These are phyloP conservation scores for Botrytis medusae DNA, from an alignment of 2,329 filamentous ascomycete species.

Conservation along the genomic window DNA sequence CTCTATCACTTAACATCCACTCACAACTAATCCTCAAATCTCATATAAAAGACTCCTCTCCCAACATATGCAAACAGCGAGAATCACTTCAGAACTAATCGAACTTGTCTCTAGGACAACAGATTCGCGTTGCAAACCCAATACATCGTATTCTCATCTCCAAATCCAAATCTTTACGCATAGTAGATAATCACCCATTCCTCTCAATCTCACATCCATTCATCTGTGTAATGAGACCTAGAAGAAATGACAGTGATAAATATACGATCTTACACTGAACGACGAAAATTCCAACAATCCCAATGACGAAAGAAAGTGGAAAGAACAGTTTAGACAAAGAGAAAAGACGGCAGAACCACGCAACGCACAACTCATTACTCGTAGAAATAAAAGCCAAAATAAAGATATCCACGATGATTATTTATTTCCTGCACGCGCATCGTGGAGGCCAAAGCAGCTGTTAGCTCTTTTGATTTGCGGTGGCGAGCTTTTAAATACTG, in stretches of 20 bases:
- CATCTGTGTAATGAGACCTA: rapidly evolving
- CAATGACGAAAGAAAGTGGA: background rate
- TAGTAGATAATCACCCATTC: background rate
- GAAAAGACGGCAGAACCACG: background rate
- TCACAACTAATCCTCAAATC: background rate
- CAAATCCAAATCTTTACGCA: background rate
- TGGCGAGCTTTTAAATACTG: background rate
- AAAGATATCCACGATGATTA: background rate
- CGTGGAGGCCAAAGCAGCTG: too few relatives aligned
- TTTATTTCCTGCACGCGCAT: too few relatives aligned
- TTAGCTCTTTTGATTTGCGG: background rate
- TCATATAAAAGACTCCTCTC: background rate
- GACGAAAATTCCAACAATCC: too few relatives aligned
- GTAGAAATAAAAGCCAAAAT: background rate
- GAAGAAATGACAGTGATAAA: background rate
- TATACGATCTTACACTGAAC: rapidly evolving
- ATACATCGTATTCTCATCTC: too few relatives aligned
- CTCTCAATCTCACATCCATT: background rate
- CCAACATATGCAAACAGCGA: background rate
- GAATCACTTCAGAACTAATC: background rate
- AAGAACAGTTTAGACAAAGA: too few relatives aligned
- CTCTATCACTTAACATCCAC: too few relatives aligned
- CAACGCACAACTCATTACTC: background rate
- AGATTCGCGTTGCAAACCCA: too few relatives aligned
- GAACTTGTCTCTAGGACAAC: too few relatives aligned